phyloP scores from a whole-genome alignment of 352 stramenopile species.

The Paralagenidium karlingii region DNA sequence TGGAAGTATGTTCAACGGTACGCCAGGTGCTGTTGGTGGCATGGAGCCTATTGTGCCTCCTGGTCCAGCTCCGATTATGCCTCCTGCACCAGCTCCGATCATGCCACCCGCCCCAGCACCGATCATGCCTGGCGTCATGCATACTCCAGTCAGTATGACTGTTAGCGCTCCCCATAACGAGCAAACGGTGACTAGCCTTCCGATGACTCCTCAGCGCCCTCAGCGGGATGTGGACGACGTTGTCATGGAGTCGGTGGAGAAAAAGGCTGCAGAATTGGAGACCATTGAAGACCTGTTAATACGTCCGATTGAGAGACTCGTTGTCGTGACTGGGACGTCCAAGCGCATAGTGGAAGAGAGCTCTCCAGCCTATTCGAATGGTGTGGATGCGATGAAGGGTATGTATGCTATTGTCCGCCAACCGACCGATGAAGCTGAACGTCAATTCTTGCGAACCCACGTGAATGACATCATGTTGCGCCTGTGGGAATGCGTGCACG shows the following conservation, averaged over 20 bases:
- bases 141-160: too few species aligned
- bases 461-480: constrained; percentile 68
- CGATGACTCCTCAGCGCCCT: constrained; percentile 1
- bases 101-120: neutral
- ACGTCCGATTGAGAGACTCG: constrained; percentile 39
- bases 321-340: constrained; percentile 23
- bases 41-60: neutral
- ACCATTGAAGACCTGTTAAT: constrained; percentile 44
- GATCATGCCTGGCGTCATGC: neutral
- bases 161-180: neutral
- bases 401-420: constrained; percentile 67
- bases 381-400: constrained; percentile 64
- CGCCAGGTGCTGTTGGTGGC: neutral
- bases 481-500: constrained; percentile 65
- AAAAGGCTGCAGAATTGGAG: neutral
- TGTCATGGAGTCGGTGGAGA: neutral
- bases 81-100: neutral
- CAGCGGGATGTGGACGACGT: neutral
- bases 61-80: neutral
- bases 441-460: constrained; percentile 54
- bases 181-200: constrained; percentile 17
- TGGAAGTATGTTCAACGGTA: neutral
- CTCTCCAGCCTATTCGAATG: constrained; percentile 39
- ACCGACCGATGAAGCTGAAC: constrained; percentile 34
- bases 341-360: constrained; percentile 45